Evolutionary conservation across 2,329 filamentous ascomycete genomes (phyloP), one percentile per base, ranked within the genome.

Genomic region (Trichoderma cornu-damae): DNA sequence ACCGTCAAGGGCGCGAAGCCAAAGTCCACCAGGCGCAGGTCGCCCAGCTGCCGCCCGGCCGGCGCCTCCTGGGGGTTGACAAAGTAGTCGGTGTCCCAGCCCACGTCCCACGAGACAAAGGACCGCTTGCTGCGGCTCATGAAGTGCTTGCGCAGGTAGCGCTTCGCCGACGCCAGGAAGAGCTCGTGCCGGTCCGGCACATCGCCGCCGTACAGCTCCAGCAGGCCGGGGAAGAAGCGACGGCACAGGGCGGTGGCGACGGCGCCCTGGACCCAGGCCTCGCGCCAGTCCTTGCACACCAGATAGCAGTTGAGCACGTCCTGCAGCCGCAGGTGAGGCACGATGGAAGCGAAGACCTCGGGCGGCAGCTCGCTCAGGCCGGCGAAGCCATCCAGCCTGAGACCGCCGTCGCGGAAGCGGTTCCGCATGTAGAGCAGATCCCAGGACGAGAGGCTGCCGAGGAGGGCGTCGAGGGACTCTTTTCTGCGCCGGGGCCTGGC

Each of bases 191-290:
- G 58, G 8, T 60, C 55, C 6, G 54, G 42, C 34, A 57, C n/a
- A n/a, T 49, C 24, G n/a, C 30, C 11, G 11, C 28, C 44, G 35
- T 62, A 53, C 0, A 57, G 48, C 22, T 67, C 63, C 7, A 64
- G 28, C 5, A 70, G 57, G 0, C 68, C 69, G 0, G 68, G 66
- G 26, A 69, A 70, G 46, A 70, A 65, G 20, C 55, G 56, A 4
- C 59, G 61, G 37, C 65, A 65, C 4, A 69, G 59, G 2, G 55
- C 57, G 0, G 46, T 30, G 3, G 62, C 30, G 5, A 71, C 61
- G 2, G 54, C 59, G 12, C 56, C 60, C 26, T 66, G 63, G 11
- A 61, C 62, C 67, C 68, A 70, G 6, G 53, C 22, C 1, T 35
- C 20, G 6, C 58, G 57, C 69, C 69, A 72, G n/a, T 56, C 54